Conservation (phyloP, 2,329 filamentous ascomycete genomes). For the Colletotrichum sp. region DNA sequence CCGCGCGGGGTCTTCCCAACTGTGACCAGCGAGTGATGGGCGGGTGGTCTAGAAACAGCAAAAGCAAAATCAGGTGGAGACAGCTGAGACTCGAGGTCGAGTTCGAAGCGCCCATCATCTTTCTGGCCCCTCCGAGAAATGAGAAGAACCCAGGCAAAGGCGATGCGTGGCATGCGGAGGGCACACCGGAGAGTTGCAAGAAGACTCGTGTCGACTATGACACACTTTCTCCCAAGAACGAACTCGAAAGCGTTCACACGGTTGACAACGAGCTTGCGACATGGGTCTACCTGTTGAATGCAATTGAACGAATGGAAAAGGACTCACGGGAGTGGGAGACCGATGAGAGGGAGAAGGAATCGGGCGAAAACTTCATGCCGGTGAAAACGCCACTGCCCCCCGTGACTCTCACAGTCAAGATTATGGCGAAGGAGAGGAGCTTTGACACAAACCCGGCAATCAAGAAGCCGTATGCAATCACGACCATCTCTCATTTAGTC, state of each 20-base stretch:
- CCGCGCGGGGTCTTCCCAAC: not conserved
- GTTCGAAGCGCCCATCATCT: conserved; percentile 14
- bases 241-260: not conserved
- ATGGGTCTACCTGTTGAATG: not conserved
- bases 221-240: too few species aligned
- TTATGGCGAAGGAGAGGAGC: not conserved
- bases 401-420: not conserved
- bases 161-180: not conserved
- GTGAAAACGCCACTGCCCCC: not conserved
- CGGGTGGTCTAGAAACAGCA: not conserved
- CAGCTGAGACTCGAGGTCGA: not conserved
- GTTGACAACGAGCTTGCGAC: conserved; percentile 2
- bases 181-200: not conserved
- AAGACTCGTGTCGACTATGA: not conserved
- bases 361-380: not conserved
- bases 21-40: conserved; percentile 7
- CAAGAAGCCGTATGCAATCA: conserved; percentile 37
- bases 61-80: not conserved
- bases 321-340: not conserved
- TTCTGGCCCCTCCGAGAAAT: not conserved
- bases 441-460: not conserved
- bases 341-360: not conserved
- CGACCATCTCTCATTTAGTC: conserved; percentile 38
- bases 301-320: conserved; percentile 6
- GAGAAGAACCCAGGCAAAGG: not conserved